Conservation (phyloP, 352 stramenopile genomes). For the Globisporangium megalacanthum region DNA sequence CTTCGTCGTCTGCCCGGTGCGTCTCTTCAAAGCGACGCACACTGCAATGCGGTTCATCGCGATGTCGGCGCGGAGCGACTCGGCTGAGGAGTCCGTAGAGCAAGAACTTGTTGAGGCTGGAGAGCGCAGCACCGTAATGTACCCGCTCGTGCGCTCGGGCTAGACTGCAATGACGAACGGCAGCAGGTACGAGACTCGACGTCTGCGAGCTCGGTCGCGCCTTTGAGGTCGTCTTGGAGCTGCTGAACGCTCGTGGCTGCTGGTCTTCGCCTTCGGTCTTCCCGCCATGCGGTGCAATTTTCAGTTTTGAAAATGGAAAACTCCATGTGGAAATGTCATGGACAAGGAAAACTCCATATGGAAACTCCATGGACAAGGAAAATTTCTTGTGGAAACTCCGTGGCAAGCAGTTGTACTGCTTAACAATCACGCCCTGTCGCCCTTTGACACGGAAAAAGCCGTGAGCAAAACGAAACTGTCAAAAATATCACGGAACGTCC, state of each 20-base stretch:
- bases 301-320: too few species aligned
- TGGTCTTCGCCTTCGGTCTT: too few species aligned
- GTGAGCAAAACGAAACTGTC: too few species aligned
- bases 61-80: slow-evolving; percentile 84
- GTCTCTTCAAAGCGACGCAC: slow-evolving; percentile 95
- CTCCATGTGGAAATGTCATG: too few species aligned
- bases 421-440: too few species aligned
- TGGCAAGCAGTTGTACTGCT: too few species aligned
- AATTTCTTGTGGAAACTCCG: too few species aligned
- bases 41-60: slow-evolving; percentile 94
- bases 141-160: slow-evolving; percentile 92
- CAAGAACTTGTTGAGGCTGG: slow-evolving; percentile 97
- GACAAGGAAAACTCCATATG: too few species aligned
- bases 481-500: too few species aligned
- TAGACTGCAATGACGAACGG: slow-evolving; percentile 97
- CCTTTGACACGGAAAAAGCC: too few species aligned
- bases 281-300: too few species aligned
- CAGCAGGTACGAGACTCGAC: slow-evolving; percentile 91
- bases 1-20: slow-evolving; percentile 88
- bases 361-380: too few species aligned
- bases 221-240: slow-evolving; percentile 91
- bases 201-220: slow-evolving; percentile 85
- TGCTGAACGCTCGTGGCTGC: slow-evolving; percentile 87
- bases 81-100: slow-evolving; percentile 95
- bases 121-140: slow-evolving; percentile 96